Evolutionary conservation across 139 green algal genomes (phyloP), one percentile per base, ranked within the genome.

Genomic region (Asterochloris sp.): DNA sequence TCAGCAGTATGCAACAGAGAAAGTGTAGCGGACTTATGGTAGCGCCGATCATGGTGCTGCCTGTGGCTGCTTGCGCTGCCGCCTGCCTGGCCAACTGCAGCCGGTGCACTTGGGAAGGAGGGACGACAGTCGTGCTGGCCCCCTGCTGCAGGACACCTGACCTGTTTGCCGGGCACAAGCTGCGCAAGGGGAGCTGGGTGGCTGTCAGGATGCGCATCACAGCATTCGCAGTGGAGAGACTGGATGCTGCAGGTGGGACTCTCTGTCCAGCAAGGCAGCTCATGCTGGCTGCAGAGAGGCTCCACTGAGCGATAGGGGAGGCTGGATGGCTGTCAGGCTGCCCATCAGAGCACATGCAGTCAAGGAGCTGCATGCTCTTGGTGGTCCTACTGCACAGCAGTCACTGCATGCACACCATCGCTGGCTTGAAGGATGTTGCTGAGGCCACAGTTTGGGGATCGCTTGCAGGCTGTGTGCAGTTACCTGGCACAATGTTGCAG

Each of bases 151-250:
- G 87, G 80, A 60, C 67, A 15, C 66, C 78, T 24, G 64, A 78
- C 27, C 47, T 80, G 26, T 92, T 85, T 62, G 12, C 69, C 10
- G 83, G 62, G 9, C 67, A 86, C 73, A 92, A 92, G 84, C 84
- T 91, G 67, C 76, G 69, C 29, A 85, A 62, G 13, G 87, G 84
- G 8, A 17, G 71, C 17, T 96, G 92, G 92, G 71, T 85, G 21
- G 69, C 86, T 4, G 84, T 86, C 24, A 76, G 73, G 69, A 85
- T 96, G 82, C 83, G 88, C 13, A 78, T 96, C 29, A 91, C 87
- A 8, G 79, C 88, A 0, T 88, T 84, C 76, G 86, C 86, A 19
- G 76, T 96, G 69, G 91, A 94, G 82, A 79, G 87, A n/a, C 62
- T 95, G 62, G 86, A 89, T 61, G 60, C 78, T 28, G 62, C 28